Percentiles rank a stretch among this genome's conserved stretches.
These are phyloP conservation scores for Dictyostelium firmibasis DNA, from an alignment of 78 protist genomes.

Conservation along the genomic window DNA sequence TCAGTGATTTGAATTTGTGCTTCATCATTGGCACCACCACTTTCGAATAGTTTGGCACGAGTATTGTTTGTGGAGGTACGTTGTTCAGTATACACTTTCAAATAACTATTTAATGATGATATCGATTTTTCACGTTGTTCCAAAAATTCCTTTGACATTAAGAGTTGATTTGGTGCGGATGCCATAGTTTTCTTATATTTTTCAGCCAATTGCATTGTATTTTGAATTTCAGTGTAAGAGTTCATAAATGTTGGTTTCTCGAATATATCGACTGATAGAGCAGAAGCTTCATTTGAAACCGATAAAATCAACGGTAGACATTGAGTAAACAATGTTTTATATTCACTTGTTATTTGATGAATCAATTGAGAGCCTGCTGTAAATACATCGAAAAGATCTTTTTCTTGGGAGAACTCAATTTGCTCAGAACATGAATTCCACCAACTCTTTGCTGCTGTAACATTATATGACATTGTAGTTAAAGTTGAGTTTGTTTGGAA, in stretches of 20 bases:
- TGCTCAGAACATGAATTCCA: slow-evolving; percentile 70
- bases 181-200: slow-evolving; percentile 14
- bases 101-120: not conserved
- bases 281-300: slow-evolving; percentile 42
- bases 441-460: slow-evolving; percentile 76
- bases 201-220: not conserved
- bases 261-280: slow-evolving; percentile 59
- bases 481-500: slow-evolving; percentile 51
- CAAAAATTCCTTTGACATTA: not conserved
- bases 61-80: slow-evolving; percentile 59
- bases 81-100: slow-evolving; percentile 53
- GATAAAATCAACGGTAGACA: slow-evolving; percentile 49
- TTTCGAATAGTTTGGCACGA: slow-evolving; percentile 65
- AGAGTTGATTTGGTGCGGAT: not conserved
- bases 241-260: slow-evolving; percentile 42
- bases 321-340: slow-evolving; percentile 54
- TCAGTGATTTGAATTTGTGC: slow-evolving; percentile 41
- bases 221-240: slow-evolving; percentile 26
- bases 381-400: slow-evolving; percentile 62
- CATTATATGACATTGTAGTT: slow-evolving; percentile 52
- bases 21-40: slow-evolving; percentile 35
- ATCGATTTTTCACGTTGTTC: slow-evolving; percentile 38
- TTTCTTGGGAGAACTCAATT: slow-evolving; percentile 54
- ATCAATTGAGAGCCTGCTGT: slow-evolving; percentile 58
- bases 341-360: slow-evolving; percentile 62